Evolutionary conservation across 306 rosid species (phyloP).

Genomic region (Senna siamea): DNA sequence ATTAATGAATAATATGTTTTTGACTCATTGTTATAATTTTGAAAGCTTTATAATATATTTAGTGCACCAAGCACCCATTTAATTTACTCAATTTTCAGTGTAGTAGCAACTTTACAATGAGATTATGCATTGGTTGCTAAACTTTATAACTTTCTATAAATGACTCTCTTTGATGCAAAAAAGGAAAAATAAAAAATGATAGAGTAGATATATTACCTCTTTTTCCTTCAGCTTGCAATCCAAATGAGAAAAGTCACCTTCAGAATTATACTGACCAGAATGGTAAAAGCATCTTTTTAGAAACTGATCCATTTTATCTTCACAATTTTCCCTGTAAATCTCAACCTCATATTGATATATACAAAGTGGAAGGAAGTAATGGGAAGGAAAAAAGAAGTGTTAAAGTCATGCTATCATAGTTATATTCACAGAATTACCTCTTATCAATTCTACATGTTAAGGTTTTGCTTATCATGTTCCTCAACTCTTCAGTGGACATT

Average conservation of each 20-base stretch:
- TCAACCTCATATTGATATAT: conserved; percentile 32
- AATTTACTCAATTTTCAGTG: background rate
- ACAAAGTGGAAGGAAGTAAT: conserved; percentile 14
- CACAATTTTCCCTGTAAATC: conserved; percentile 77
- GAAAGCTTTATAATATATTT: background rate
- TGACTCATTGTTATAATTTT: background rate
- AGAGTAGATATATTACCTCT: conserved; percentile 58
- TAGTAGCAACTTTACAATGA: background rate
- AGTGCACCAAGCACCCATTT: background rate
- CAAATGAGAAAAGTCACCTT: conserved; percentile 69
- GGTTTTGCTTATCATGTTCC: conserved; percentile 81
- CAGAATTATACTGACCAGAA: conserved; percentile 82
- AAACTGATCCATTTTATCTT: conserved; percentile 87
- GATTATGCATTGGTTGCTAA: background rate
- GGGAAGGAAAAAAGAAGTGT: conserved; percentile 12
- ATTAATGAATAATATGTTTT: background rate
- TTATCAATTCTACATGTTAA: conserved; percentile 92
- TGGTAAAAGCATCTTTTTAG: conserved; percentile 90
- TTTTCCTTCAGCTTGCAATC: conserved; percentile 70
- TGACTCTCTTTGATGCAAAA: background rate
- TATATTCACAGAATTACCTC: conserved; percentile 54
- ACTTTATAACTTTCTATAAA: background rate
- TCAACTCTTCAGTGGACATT: conserved; percentile 79
- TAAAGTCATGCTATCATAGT: conserved; percentile 10
- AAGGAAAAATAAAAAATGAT: no score